Base-by-base conservation (phyloP, 2,329 filamentous ascomycete genomes). In the Torrubiellomyces zombiae region DNA sequence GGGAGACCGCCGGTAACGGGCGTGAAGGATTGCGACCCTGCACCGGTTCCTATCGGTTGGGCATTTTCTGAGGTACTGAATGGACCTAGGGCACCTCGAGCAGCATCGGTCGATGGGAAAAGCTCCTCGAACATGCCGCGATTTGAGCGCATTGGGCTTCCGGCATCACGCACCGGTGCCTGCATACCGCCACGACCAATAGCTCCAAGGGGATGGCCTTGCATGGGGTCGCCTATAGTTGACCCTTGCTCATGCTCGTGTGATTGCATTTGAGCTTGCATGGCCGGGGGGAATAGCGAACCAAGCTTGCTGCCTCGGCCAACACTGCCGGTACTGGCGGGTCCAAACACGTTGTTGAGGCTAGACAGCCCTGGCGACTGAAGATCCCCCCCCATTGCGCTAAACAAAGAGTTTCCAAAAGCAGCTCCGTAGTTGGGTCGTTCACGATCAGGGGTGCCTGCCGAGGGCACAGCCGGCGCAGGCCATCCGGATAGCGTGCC, bases 251-350 rank as follows among this genome's bases (percentile, higher is more conserved):
- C 67, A 21, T 76, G 75, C 9, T 86, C 77, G 16, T 73, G 64
- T 3, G 55, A 54, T 31, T 83, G 78, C 76, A 91, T 85, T 47
- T 91, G 81, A 18, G 83, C 79, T 51, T 94, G 85, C 78, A 92
- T 85, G 4, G 77, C 75, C 2, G 73, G 57, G 7, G 86, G 85
- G 43, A 98, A 94, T 14, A 98, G 58, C 2, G 82, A 85, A 3
- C 79, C 78, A 19, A 94, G 60, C 50, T 85, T 91, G 56, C 79
- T 89, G 5, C 70, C 65, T 18, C 82, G 73, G 16, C 79, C 71
- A 22, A 79, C 67, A 25, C 75, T 75, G 25, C 75, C 74, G 6
- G 60, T 56, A 18, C 66, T 57, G 5, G 58, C 50, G n/a, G 69
- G 60, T 5, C 75, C 75, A 44, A 89, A 83, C 21, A 83, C 64